These are phyloP conservation scores for Xenosphaeropsis pyriputrescens DNA, from an alignment of 2,329 filamentous ascomycete genomes.

Conservation along the genomic window DNA sequence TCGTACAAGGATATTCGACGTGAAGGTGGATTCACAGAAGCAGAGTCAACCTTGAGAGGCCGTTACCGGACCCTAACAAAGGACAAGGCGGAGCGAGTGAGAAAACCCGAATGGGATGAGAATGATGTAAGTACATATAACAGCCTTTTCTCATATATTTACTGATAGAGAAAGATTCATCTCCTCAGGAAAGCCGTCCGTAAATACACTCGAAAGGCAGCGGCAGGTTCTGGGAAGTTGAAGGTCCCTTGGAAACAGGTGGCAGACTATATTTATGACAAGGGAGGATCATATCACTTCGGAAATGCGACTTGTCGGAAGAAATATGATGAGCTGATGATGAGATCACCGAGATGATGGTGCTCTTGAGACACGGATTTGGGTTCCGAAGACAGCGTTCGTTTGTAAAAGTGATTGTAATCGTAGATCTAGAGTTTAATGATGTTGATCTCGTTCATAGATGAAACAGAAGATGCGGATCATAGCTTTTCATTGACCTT, in stretches of 20 bases:
- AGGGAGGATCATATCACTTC: conserved; percentile 43
- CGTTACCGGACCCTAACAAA: conserved; percentile 53
- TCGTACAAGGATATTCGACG: conserved; percentile 51
- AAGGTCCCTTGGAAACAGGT: conserved; percentile 43
- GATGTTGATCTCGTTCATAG: too few relatives aligned
- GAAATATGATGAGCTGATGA: conserved; percentile 31
- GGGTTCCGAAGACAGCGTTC: too few relatives aligned
- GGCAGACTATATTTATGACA: conserved; percentile 31
- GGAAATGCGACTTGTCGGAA: conserved; percentile 42
- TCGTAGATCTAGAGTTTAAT: too few relatives aligned
- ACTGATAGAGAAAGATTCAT: conserved; percentile 20
- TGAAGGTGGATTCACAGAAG: conserved; percentile 39
- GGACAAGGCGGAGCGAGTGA: conserved; percentile 40
- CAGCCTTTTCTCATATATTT: neutral
- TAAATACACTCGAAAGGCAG: conserved; percentile 6
- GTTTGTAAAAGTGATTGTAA: too few relatives aligned
- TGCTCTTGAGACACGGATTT: too few relatives aligned
- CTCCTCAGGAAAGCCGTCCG: conserved; percentile 29
- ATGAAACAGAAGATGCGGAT: too few relatives aligned
- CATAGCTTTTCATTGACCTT: too few relatives aligned
- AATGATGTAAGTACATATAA: conserved; percentile 40
- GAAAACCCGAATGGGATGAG: conserved; percentile 49
- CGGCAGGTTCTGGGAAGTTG: conserved; percentile 7
- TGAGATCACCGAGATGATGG: neutral
- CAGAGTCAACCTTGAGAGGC: conserved; percentile 60